Base-by-base conservation (phyloP, 73 alveolate genomes). In the Symbiodinium natans region DNA sequence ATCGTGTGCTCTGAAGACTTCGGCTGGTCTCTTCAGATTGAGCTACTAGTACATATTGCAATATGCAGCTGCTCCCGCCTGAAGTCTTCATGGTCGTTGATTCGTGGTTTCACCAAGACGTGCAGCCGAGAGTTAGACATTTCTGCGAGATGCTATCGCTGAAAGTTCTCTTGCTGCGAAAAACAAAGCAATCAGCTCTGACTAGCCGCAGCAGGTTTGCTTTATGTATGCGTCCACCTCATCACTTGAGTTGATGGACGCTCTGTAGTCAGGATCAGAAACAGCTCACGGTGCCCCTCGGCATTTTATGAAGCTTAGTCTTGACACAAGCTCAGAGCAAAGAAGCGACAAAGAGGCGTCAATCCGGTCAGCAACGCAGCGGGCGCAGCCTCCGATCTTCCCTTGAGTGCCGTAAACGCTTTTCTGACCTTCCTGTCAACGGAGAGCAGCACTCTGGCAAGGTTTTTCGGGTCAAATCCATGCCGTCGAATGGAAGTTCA, bases 321-420 rank as follows among this genome's bases (percentile, higher is more conserved):
- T 63, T 63, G 80, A 63, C 80, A 63, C 80, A 63, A 63, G 80
- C 80, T 63, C 80, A 63, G 71, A 52, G 80, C 80, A 63, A 63
- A 63, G 38, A 63, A 63, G 80, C 80, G 80, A 63, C 38, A 63
- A 63, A 21, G 36, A 63, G 80, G 33, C 1, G 38, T 25, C 59
- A n/a, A n/a, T n/a, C n/a, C n/a, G n/a, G n/a, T n/a, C n/a, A n/a
- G n/a, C n/a, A n/a, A n/a, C n/a, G n/a, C n/a, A n/a, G n/a, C n/a
- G n/a, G n/a, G n/a, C n/a, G n/a, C n/a, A n/a, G n/a, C n/a, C n/a
- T n/a, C n/a, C n/a, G n/a, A n/a, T n/a, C n/a, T n/a, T n/a, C n/a
- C n/a, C n/a, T n/a, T n/a, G n/a, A n/a, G n/a, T n/a, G n/a, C n/a
- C n/a, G n/a, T n/a, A n/a, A n/a, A n/a, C n/a, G n/a, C n/a, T n/a